These are phyloP conservation scores for Calonectria montana DNA, from an alignment of 2,329 filamentous ascomycete genomes.

Conservation along the genomic window DNA sequence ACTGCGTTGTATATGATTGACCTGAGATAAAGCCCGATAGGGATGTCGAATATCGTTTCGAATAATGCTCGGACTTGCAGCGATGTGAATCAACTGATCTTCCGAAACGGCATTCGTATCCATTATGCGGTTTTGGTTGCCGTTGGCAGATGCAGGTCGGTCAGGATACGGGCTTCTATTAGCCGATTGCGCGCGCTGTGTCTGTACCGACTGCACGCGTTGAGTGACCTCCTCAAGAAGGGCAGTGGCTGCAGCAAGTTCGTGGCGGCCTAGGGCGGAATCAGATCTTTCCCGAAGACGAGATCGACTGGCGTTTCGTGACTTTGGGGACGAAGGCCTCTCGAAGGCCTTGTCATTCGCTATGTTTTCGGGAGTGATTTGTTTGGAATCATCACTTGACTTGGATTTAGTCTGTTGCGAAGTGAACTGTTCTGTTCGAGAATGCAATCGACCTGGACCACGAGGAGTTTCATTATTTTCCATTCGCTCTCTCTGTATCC, in stretches of 20 bases:
- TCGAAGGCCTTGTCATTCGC: neutral
- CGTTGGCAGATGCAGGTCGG: neutral
- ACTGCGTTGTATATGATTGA: conserved; percentile 20
- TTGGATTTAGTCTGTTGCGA: neutral
- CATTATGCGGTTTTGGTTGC: neutral
- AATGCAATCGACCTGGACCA: neutral
- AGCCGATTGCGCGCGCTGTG: neutral
- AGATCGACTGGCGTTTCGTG: conserved; percentile 49
- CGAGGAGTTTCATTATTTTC: neutral
- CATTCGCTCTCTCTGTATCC: neutral
- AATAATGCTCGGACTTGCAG: conserved; percentile 29
- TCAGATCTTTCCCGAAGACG: conserved; percentile 36
- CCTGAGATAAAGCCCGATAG: neutral
- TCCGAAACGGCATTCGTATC: neutral
- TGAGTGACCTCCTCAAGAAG: conserved; percentile 37
- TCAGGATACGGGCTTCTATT: neutral
- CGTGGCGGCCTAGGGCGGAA: conserved; percentile 28
- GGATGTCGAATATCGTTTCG: neutral
- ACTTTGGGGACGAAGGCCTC: conserved; percentile 48
- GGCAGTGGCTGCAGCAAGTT: conserved; percentile 21
- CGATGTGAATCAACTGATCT: conserved; percentile 26
- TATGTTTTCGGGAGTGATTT: neutral
- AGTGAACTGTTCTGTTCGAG: too few species aligned
- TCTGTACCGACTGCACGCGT: conserved; percentile 37
- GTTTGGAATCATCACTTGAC: conserved; percentile 1